Conservation (phyloP, 2,329 filamentous ascomycete species). For the Colletotrichum noveboracense region DNA sequence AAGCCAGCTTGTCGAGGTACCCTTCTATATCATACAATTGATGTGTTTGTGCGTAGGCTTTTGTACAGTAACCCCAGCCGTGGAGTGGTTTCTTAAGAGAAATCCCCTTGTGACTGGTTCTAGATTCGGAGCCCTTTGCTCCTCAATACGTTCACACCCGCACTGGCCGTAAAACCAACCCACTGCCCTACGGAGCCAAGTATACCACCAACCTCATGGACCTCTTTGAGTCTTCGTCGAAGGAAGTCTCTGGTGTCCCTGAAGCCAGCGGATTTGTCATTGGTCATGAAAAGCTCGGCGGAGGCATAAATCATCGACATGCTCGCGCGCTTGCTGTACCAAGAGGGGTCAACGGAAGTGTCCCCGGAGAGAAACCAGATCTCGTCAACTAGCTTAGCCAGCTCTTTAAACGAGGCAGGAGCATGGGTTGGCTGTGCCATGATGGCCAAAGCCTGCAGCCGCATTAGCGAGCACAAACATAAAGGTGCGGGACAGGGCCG, state of each 20-base stretch:
- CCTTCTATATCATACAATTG: background rate
- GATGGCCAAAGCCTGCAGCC: constrained; percentile 76
- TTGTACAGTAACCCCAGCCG: background rate
- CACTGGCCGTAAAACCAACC: constrained; percentile 80
- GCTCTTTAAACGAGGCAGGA: constrained; percentile 76
- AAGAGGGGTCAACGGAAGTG: constrained; percentile 78
- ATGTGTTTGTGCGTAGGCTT: background rate
- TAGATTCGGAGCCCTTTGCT: constrained; percentile 87
- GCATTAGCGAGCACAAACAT: background rate
- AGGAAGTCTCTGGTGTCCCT: constrained; percentile 81
- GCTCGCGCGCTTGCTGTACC: constrained; percentile 75
- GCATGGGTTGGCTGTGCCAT: constrained; percentile 88
- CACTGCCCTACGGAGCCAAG: constrained; percentile 74
- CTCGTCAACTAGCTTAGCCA: constrained; percentile 86
- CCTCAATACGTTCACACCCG: constrained; percentile 80
- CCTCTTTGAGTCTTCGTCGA: constrained; percentile 74
- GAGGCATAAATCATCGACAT: constrained; percentile 69
- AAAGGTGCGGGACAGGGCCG: background rate
- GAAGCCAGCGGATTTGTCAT: constrained; percentile 77
- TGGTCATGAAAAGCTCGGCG: constrained; percentile 93
- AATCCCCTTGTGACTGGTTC: constrained; percentile 23
- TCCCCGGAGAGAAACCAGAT: constrained; percentile 90
- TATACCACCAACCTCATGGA: constrained; percentile 64
- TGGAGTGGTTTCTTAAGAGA: background rate
- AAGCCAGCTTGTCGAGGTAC: background rate